These are phyloP conservation scores for Hemileccinum rubropunctum DNA, from an alignment of 768 basidiomycete species.

Conservation along the genomic window DNA sequence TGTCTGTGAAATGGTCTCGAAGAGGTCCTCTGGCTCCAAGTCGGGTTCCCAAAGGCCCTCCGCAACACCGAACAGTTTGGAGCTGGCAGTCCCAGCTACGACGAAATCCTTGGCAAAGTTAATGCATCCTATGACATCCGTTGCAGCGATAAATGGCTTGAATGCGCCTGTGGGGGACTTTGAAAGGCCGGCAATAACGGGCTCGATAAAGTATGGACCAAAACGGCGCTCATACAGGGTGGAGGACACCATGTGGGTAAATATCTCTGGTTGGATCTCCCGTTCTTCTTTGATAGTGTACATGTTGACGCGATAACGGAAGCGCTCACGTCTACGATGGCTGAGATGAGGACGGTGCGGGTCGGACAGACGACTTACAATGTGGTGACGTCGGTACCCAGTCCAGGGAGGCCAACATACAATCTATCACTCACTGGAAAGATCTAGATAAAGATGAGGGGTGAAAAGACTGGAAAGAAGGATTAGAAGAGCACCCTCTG, in stretches of 20 bases:
- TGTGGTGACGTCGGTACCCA: slow-evolving; percentile 92
- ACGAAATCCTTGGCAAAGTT: slow-evolving; percentile 97
- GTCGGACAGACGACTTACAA: slow-evolving; percentile 49
- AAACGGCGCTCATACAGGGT: slow-evolving; percentile 96
- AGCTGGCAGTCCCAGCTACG: slow-evolving; percentile 88
- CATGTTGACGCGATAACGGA: slow-evolving; percentile 96
- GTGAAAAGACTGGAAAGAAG: slow-evolving; percentile 9
- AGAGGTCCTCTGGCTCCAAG: slow-evolving; percentile 92
- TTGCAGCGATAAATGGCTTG: slow-evolving; percentile 92
- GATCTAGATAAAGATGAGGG: slow-evolving; percentile 49
- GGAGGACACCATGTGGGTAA: slow-evolving; percentile 92
- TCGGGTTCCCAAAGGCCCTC: slow-evolving; percentile 99
- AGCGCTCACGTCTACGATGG: slow-evolving; percentile 69
- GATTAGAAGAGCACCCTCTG: slow-evolving; percentile 68
- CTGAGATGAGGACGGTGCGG: slow-evolving; percentile 1
- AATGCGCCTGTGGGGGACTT: slow-evolving; percentile 66
- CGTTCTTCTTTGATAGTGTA: slow-evolving; percentile 99
- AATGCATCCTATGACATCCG: slow-evolving; percentile 91
- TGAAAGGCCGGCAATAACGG: slow-evolving; percentile 90
- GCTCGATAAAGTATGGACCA: slow-evolving; percentile 95
- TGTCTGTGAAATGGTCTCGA: slow-evolving; percentile 97
- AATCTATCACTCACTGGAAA: slow-evolving; percentile 93
- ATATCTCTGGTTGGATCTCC: slow-evolving; percentile 93
- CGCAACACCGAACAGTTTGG: slow-evolving; percentile 94
- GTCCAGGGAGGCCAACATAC: slow-evolving; percentile 87